Conservation (phyloP, 495 filamentous ascomycete genomes). For the Corynascus novoguineensis region DNA sequence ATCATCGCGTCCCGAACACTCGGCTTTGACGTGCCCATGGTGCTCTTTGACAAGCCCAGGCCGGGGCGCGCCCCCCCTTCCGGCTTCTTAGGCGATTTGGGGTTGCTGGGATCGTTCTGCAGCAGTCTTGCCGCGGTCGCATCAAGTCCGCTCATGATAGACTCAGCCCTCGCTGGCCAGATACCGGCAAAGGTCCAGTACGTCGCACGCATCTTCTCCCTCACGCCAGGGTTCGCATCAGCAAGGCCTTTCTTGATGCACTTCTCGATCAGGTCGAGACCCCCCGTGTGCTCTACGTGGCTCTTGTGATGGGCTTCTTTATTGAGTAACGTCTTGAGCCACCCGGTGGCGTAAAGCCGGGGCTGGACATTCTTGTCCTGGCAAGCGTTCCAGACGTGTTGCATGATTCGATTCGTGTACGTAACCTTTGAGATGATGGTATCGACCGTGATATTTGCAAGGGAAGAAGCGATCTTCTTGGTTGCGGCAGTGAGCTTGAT, state of each 20-base stretch:
- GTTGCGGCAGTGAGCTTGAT: constrained; percentile 81
- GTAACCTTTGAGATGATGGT: constrained; percentile 70
- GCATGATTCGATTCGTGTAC: constrained; percentile 71
- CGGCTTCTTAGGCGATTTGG: constrained; percentile 55
- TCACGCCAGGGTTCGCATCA: constrained; percentile 82
- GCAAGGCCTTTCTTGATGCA: constrained; percentile 77
- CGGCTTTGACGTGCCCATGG: constrained; percentile 54
- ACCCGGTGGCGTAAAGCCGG: constrained; percentile 69
- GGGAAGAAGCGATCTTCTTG: constrained; percentile 83
- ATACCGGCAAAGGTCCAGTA: constrained; percentile 75
- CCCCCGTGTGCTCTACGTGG: constrained; percentile 76
- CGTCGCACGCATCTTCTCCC: constrained; percentile 73
- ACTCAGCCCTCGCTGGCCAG: constrained; percentile 74
- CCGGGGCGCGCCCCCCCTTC: constrained; percentile 46
- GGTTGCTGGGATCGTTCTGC: constrained; percentile 75
- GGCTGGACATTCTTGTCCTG: constrained; percentile 91
- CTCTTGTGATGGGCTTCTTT: constrained; percentile 74
- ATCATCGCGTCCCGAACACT: constrained; percentile 68
- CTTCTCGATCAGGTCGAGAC: constrained; percentile 77
- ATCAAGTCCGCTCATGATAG: constrained; percentile 69
- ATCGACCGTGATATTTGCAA: constrained; percentile 70
- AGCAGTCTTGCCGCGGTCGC: constrained; percentile 65
- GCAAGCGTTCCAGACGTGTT: constrained; percentile 71
- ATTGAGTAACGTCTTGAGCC: constrained; percentile 75
- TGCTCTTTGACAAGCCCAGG: constrained; percentile 53